Conservation (phyloP, 805 yeast species). For the Phaffomyces antillensis region DNA sequence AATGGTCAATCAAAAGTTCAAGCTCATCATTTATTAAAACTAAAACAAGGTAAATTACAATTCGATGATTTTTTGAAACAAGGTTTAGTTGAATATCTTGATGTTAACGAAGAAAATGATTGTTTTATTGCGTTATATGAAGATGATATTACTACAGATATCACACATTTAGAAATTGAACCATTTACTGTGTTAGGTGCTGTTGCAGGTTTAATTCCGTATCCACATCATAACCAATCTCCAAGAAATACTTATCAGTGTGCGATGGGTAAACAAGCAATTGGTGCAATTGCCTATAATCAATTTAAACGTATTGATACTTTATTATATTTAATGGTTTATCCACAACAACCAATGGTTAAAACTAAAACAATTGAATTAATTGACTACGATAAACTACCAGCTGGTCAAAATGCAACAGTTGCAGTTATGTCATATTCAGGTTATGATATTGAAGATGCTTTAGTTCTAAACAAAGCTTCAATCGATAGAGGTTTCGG, state of each 20-base stretch:
- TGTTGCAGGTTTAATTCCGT: constrained; percentile 87
- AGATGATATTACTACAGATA: constrained; percentile 42
- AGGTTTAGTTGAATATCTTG: constrained; percentile 91
- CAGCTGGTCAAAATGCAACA: constrained; percentile 98
- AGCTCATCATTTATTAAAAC: constrained; percentile 56
- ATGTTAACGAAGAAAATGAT: constrained; percentile 96
- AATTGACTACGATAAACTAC: constrained; percentile 90
- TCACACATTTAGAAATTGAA: constrained; percentile 92
- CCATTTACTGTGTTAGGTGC: constrained; percentile 91
- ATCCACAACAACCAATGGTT: constrained; percentile 99
- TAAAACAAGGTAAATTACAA: constrained; percentile 65
- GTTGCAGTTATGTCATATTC: constrained; percentile 99
- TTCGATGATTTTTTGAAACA: constrained; percentile 83
- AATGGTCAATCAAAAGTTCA: constrained; percentile 63
- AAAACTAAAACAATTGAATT: constrained; percentile 95
- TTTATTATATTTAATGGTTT: constrained; percentile 88
- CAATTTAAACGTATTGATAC: constrained; percentile 96
- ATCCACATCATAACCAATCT: constrained; percentile 88
- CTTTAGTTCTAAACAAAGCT: constrained; percentile 86
- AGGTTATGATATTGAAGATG: constrained; percentile 99
- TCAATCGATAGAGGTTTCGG: constrained; percentile 96
- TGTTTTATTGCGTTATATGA: constrained; percentile 89
- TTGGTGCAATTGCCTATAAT: constrained; percentile 97
- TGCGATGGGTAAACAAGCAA: constrained; percentile 99
- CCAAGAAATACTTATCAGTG: constrained; percentile 91